A percentile compares a stretch with the other conserved stretches of the same genome.
Conservation (phyloP, 164 flowering plant species). For the Nymphaea colorata region DNA sequence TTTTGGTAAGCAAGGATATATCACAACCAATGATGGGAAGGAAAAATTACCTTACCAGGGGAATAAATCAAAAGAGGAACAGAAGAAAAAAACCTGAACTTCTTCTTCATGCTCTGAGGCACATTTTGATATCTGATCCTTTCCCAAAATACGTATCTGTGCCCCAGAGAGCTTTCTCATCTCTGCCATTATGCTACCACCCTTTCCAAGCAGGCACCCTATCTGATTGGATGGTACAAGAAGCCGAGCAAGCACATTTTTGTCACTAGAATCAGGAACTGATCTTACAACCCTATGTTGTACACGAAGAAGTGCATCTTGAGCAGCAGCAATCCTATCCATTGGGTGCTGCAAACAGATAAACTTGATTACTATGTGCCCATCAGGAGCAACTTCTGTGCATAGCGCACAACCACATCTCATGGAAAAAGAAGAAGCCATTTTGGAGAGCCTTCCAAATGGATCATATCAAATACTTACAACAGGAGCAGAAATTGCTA, state of each 20-base stretch:
- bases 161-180: constrained; percentile 85
- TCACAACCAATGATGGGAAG: neutral
- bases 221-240: constrained; percentile 76
- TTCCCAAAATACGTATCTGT: constrained; percentile 69
- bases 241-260: constrained; percentile 35
- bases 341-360: constrained; percentile 68
- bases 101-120: constrained; percentile 81
- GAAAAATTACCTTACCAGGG: neutral
- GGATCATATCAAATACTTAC: constrained; percentile 22
- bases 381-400: neutral
- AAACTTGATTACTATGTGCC: neutral
- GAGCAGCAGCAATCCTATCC: constrained; percentile 71
- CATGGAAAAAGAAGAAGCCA: neutral
- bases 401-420: neutral
- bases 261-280: constrained; percentile 52
- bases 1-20: neutral
- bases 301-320: constrained; percentile 88
- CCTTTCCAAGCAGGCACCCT: constrained; percentile 88
- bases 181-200: constrained; percentile 78
- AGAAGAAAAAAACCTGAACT: constrained; percentile 48
- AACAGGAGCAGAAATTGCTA: constrained; percentile 71
- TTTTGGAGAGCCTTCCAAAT: neutral
- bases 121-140: constrained; percentile 68
- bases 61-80: neutral
- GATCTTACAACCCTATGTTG: constrained; percentile 58